Evolutionary conservation across 129 eudicot species (phyloP).

Genomic region (Ambrosia trifida): DNA sequence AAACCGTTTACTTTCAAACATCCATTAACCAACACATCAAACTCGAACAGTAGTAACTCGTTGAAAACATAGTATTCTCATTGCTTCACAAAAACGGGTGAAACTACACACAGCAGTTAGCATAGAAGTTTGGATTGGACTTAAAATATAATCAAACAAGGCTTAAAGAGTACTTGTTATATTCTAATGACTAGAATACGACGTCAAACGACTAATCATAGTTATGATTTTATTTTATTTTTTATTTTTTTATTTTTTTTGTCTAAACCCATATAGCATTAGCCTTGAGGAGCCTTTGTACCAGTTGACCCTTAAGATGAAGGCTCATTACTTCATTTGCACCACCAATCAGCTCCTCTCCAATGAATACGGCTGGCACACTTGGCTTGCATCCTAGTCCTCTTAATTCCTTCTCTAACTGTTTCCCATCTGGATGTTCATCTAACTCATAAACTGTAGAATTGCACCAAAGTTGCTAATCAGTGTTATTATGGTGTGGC

Average conservation of each 20-base stretch:
- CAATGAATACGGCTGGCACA: too few relatives aligned
- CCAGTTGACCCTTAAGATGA: neutral
- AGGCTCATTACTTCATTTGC: too few relatives aligned
- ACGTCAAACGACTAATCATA: slow-evolving; percentile 10
- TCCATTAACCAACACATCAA: too few relatives aligned
- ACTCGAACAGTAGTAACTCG: neutral
- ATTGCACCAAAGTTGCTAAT: slow-evolving; percentile 66
- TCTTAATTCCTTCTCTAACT: slow-evolving; percentile 52
- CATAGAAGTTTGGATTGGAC: slow-evolving; percentile 3
- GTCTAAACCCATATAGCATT: slow-evolving; percentile 78
- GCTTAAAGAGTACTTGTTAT: neutral
- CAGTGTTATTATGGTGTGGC: slow-evolving; percentile 60
- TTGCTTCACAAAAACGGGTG: slow-evolving; percentile 20
- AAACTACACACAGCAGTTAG: slow-evolving; percentile 26
- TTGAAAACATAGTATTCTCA: slow-evolving; percentile 9
- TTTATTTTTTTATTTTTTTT: neutral
- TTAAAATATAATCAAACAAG: too few relatives aligned
- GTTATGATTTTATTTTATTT: too few relatives aligned
- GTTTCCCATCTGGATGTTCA: slow-evolving; percentile 55
- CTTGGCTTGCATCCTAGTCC: slow-evolving; percentile 50
- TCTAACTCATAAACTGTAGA: slow-evolving; percentile 65
- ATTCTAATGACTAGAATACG: slow-evolving; percentile 24
- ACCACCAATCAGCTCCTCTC: too few relatives aligned
- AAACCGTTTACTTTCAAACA: too few relatives aligned
- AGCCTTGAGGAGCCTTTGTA: slow-evolving; percentile 68